Conservation (phyloP, 768 basidiomycete species). For the Leccinellum luteum region DNA sequence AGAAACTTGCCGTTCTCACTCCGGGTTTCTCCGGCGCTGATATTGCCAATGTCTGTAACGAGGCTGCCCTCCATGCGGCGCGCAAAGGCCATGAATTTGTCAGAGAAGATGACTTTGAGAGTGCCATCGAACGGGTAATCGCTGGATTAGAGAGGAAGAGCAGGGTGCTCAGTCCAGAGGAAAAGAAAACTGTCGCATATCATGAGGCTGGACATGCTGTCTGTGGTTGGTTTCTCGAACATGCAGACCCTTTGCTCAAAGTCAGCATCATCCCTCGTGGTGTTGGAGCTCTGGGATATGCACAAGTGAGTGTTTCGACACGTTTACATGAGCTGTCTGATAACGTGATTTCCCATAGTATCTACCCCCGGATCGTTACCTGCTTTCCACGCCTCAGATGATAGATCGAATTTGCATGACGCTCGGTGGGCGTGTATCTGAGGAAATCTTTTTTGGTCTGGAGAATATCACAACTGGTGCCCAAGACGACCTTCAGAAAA, state of each 20-base stretch:
- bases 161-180: slow-evolving; percentile 86
- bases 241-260: slow-evolving; percentile 94
- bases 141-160: slow-evolving; percentile 97
- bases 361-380: slow-evolving; percentile 92
- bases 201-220: slow-evolving; percentile 99
- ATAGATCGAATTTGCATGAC: slow-evolving; percentile 98
- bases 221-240: slow-evolving; percentile 97
- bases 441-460: slow-evolving; percentile 94
- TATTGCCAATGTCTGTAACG: slow-evolving; percentile 98
- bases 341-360: slow-evolving; percentile 50
- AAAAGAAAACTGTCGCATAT: slow-evolving; percentile 98
- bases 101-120: slow-evolving; percentile 86
- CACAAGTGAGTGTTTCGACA: slow-evolving; percentile 57
- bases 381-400: slow-evolving; percentile 94
- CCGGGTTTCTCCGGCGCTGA: slow-evolving; percentile 99
- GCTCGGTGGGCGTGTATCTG: slow-evolving; percentile 93
- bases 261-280: slow-evolving; percentile 98
- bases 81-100: slow-evolving; percentile 78
- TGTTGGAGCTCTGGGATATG: slow-evolving; percentile 93
- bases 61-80: slow-evolving; percentile 93
- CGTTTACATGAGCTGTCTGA: not conserved
- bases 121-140: slow-evolving; percentile 96
- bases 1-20: slow-evolving; percentile 93
- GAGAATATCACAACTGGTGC: slow-evolving; percentile 97
- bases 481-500: slow-evolving; percentile 97